Evolutionary conservation across 495 filamentous ascomycete genomes (phyloP), one percentile per base, ranked within the genome.

Genomic region (Haplographium delicatum): DNA sequence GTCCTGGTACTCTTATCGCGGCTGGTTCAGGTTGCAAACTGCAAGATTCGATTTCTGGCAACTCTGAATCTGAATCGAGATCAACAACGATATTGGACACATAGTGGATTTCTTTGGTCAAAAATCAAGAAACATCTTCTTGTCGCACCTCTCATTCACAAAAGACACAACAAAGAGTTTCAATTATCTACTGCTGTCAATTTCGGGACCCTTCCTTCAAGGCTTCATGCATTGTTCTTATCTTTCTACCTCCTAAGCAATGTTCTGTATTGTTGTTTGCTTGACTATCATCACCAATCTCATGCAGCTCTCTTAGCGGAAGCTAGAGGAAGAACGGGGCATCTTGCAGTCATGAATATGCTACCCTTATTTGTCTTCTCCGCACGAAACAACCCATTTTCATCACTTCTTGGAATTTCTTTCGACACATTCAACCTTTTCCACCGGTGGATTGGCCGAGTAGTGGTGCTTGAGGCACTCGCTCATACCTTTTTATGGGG

Each of bases 101-200:
- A 51, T n/a, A 60, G 59, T 22, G 71, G 73, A 46, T 72, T 67
- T 64, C 62, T 65, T 39, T 71, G 71, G 70, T 72, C 75, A 6
- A 57, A 59, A 41, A 51, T 94, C 56, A 95, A 95, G 70, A 79
- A 76, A 53, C 72, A 90, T 58, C 60, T 94, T 47, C 74, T 94
- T 57, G 85, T 89, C 63, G 90, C 91, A 7, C 89, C 91, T 1
- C 68, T 96, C 19, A 83, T 87, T 64, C 76, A 76, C 8, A 84
- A 75, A 55, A 80, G 90, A 22, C 90, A 96, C 70, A 93, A 91
- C 67, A 81, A 83, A 44, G 90, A 93, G 64, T 79, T 94, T 56
- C 81, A 82, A 57, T 63, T 95, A 2, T 91, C 86, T 5, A 69
- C 78, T 11, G 85, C 84, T 37, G 48, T 91, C 59, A 89, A 87